These are phyloP conservation scores for Tetraselmis chui DNA, from an alignment of 139 green algal species.

Conservation along the genomic window DNA sequence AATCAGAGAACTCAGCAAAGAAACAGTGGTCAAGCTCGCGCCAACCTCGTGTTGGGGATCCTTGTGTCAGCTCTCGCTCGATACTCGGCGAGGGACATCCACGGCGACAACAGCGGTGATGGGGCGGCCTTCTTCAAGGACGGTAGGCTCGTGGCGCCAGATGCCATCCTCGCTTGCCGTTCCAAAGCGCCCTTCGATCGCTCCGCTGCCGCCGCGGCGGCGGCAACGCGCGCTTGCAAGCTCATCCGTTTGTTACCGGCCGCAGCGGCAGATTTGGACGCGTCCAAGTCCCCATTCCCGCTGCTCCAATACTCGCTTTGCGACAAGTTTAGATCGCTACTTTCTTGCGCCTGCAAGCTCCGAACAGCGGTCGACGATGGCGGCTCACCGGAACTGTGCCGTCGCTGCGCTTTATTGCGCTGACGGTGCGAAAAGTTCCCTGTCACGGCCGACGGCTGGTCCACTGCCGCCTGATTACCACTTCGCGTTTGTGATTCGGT, in stretches of 20 bases:
- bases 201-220: not conserved
- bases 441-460: too few relatives aligned
- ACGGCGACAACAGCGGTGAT: not conserved
- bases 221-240: not conserved
- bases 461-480: too few relatives aligned
- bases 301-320: too few relatives aligned
- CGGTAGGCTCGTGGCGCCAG: not conserved
- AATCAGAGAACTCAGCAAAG: too few relatives aligned
- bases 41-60: not conserved
- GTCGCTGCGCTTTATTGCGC: not conserved
- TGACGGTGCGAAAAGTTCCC: too few relatives aligned
- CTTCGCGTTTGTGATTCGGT: too few relatives aligned
- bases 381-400: not conserved
- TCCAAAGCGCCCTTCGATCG: not conserved
- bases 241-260: too few relatives aligned
- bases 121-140: not conserved
- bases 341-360: too few relatives aligned
- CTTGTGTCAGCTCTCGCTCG: not conserved
- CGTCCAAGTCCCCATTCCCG: too few relatives aligned
- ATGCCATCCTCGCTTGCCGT: not conserved
- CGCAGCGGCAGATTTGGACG: too few relatives aligned
- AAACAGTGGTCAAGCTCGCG: not conserved
- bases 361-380: too few relatives aligned
- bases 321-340: too few relatives aligned
- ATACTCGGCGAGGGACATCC: not conserved